phyloP scores from a whole-genome alignment of 169 alveolate genomes.

The Plasmodium reichenowi region DNA sequence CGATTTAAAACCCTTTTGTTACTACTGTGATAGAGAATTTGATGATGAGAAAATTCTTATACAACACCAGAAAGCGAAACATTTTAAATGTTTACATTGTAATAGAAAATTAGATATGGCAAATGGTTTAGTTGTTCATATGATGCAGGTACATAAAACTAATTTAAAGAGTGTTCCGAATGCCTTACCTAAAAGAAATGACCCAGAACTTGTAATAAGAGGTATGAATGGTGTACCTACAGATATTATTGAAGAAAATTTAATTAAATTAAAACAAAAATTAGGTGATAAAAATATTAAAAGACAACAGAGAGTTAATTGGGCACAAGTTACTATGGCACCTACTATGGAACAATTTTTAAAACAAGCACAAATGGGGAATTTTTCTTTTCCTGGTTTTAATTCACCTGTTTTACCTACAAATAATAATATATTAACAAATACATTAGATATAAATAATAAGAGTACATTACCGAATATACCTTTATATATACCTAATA shows the following conservation, averaged over 20 bases:
- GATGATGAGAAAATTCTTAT: slow-evolving; percentile 96
- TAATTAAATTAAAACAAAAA: slow-evolving; percentile 79
- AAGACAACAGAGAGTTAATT: slow-evolving; percentile 87
- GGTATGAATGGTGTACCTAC: slow-evolving; percentile 99
- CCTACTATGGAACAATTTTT: slow-evolving; percentile 85
- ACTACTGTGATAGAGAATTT: slow-evolving; percentile 97
- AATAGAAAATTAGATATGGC: slow-evolving; percentile 97
- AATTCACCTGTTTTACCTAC: slow-evolving; percentile 60
- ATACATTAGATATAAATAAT: slow-evolving; percentile 35
- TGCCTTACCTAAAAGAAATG: slow-evolving; percentile 97
- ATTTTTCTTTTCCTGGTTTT: slow-evolving; percentile 68
- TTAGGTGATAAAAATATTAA: slow-evolving; percentile 83
- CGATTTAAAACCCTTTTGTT: slow-evolving; percentile 97
- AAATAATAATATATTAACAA: slow-evolving; percentile 20
- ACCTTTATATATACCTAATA: slow-evolving; percentile 42
- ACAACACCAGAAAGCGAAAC: slow-evolving; percentile 98
- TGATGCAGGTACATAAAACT: slow-evolving; percentile 95
- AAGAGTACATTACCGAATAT: slow-evolving; percentile 19
- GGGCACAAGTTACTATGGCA: slow-evolving; percentile 88
- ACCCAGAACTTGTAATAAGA: slow-evolving; percentile 93
- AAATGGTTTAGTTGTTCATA: slow-evolving; percentile 91
- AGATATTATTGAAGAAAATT: slow-evolving; percentile 89
- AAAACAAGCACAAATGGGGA: slow-evolving; percentile 79
- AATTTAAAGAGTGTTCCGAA: slow-evolving; percentile 94
- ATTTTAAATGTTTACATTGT: slow-evolving; percentile 95